Percentiles rank a stretch among this genome's conserved stretches.
phyloP scores from a whole-genome alignment of 306 rosid genomes.

The Carpinus fangiana region DNA sequence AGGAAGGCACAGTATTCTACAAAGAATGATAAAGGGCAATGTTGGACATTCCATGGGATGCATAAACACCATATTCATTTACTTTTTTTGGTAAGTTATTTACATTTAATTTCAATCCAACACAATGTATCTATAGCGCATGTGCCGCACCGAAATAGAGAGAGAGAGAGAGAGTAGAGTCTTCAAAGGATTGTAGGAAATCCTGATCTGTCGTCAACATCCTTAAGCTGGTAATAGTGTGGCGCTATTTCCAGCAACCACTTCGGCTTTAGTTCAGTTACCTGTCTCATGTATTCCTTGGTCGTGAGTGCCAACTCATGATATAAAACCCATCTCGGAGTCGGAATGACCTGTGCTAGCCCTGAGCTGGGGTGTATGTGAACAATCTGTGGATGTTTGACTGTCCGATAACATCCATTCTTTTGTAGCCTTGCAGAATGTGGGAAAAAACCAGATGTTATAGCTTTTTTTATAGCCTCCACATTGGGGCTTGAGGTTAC shows the following conservation, averaged over 20 bases:
- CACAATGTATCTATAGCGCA: not conserved
- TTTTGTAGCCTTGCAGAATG: slow-evolving; percentile 79
- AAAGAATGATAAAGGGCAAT: too few species aligned
- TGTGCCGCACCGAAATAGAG: not conserved
- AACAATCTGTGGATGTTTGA: slow-evolving; percentile 81
- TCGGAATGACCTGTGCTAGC: slow-evolving; percentile 82
- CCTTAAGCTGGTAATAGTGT: slow-evolving; percentile 88
- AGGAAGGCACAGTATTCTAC: too few species aligned
- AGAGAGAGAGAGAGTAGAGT: slow-evolving; percentile 51
- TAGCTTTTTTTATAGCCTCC: slow-evolving; percentile 79
- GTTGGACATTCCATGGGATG: too few species aligned
- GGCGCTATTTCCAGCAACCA: slow-evolving; percentile 97
- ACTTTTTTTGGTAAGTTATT: too few species aligned
- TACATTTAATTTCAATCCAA: too few species aligned
- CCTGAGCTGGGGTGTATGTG: slow-evolving; percentile 96
- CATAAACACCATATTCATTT: too few species aligned
- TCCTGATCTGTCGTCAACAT: slow-evolving; percentile 62
- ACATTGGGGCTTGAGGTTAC: slow-evolving; percentile 54
- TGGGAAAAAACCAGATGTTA: slow-evolving; percentile 94
- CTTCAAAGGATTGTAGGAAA: slow-evolving; percentile 45
- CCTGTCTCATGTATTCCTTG: slow-evolving; percentile 97
- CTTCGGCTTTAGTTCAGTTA: slow-evolving; percentile 81
- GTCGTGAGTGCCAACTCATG: slow-evolving; percentile 90
- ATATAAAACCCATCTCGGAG: slow-evolving; percentile 89
- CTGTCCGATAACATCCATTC: slow-evolving; percentile 77